Evolutionary conservation across 164 flowering plant species (phyloP), one percentile per base, ranked within the genome.

Genomic region (Liriodendron chinense): DNA sequence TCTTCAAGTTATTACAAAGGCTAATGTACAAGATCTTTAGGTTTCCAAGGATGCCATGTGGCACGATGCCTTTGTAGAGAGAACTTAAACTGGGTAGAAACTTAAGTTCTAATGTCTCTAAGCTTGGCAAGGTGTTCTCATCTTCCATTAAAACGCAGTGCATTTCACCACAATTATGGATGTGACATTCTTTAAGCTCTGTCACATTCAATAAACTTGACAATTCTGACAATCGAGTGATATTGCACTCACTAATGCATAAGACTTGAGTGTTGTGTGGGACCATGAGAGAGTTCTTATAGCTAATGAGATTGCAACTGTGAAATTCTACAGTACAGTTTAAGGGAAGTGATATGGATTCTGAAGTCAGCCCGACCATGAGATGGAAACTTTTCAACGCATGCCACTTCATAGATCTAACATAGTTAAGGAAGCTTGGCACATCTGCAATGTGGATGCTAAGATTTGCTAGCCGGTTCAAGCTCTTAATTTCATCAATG

Each of bases 241-340:
- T 14, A 61, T 21, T 26, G 69, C 69, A 73, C 22, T 21, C 21
- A 5, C 65, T 9, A 1, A 73, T 23, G 3, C 16, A 34, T n/a
- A 65, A 65, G 7, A 25, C 28, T 21, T 5, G 34, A 9, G 75
- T 73, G 22, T 64, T 47, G 18, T 73, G 22, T 28, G 75, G 75
- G 57, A 73, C 34, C 43, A 65, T 9, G 20, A 73, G 28, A 2
- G 69, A 47, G 10, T n/a, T 23, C n/a, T 34, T 18, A 16, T n/a
- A 21, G 68, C 9, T 9, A 13, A 59, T 12, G 20, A 72, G 49
- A 21, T 72, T 18, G 24, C 67, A 72, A 47, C 53, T 68, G 10
- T 13, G 22, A 47, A 73, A n/a, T n/a, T n/a, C n/a, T n/a, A n/a
- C n/a, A n/a, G n/a, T n/a, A n/a, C n/a, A n/a, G n/a, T n/a, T n/a